Conservation (phyloP, 2,329 filamentous ascomycete species). For the Knoxdaviesia capensis region DNA sequence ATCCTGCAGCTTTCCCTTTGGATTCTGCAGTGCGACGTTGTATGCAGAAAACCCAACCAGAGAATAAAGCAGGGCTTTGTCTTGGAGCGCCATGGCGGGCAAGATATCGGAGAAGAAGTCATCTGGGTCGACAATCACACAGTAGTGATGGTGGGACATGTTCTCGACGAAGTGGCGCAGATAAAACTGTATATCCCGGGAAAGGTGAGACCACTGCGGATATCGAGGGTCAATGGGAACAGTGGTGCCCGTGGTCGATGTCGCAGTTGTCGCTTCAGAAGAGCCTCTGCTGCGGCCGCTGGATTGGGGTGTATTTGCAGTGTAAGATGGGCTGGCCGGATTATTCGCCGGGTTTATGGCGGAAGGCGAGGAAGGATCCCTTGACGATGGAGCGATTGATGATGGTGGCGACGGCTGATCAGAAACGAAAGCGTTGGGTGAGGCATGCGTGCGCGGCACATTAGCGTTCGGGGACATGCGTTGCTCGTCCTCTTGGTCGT, state of each 20-base stretch:
- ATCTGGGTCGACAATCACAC: constrained; percentile 47
- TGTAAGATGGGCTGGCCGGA: too few species aligned
- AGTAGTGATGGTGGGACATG: constrained; percentile 68
- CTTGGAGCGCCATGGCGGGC: constrained; percentile 47
- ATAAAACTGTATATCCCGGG: constrained; percentile 56
- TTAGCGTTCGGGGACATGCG: too few species aligned
- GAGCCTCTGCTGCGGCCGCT: constrained; percentile 21
- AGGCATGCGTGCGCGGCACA: too few species aligned
- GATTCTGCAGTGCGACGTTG: constrained; percentile 52
- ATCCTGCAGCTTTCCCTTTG: constrained; percentile 52
- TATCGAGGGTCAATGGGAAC: too few species aligned
- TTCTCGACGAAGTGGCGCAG: constrained; percentile 60
- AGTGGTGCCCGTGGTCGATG: constrained; percentile 13
- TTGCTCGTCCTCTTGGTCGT: too few species aligned
- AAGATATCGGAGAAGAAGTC: constrained; percentile 57
- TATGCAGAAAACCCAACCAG: constrained; percentile 80
- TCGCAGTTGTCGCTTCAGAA: constrained; percentile 27
- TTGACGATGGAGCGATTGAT: too few species aligned
- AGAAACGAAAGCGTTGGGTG: too few species aligned
- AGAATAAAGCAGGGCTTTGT: constrained; percentile 70
- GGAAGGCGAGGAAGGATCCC: too few species aligned
- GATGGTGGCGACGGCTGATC: too few species aligned
- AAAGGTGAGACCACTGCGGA: constrained; percentile 29
- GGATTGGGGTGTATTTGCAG: too few species aligned
- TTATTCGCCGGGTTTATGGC: too few species aligned